Percentiles rank a stretch among this genome's conserved stretches.
Conservation (phyloP, 352 stramenopile genomes). For the Elongisporangium undulatum region DNA sequence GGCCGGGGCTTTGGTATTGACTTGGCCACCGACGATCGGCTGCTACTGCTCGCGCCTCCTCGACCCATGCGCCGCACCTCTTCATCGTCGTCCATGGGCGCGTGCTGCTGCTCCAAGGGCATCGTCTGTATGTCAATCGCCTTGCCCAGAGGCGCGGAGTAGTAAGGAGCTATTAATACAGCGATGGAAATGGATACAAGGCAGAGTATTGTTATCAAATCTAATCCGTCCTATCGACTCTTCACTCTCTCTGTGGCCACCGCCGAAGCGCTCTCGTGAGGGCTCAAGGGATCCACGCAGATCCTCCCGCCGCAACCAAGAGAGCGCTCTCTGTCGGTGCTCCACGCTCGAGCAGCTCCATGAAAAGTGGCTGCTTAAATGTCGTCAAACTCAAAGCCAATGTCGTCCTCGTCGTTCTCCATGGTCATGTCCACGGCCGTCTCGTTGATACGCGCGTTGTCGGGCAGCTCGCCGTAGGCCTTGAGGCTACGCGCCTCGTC, state of each 20-base stretch:
- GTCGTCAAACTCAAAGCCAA: conserved; percentile 89
- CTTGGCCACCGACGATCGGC: background rate
- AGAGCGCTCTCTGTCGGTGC: conserved; percentile 2
- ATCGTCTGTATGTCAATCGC: background rate
- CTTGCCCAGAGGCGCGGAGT: too few species aligned
- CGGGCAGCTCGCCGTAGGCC: conserved; percentile 99
- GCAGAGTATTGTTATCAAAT: background rate
- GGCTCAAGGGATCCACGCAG: too few species aligned
- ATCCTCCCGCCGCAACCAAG: too few species aligned
- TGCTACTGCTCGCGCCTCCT: background rate
- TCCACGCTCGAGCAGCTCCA: conserved; percentile 1
- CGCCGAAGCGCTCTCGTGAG: too few species aligned
- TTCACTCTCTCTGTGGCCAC: background rate
- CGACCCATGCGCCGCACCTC: background rate
- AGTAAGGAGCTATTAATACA: background rate
- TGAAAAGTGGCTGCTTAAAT: conserved; percentile 64
- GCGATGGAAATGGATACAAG: background rate
- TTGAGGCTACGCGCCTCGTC: conserved; percentile 98
- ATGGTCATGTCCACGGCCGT: conserved; percentile 85
- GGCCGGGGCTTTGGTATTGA: background rate
- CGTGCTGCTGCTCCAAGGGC: background rate
- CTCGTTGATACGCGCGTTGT: conserved; percentile 91
- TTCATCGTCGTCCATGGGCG: background rate
- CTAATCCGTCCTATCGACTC: background rate
- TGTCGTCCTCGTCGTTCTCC: conserved; percentile 84